A percentile compares a stretch with the other conserved stretches of the same genome.
phyloP scores from a whole-genome alignment of 2,329 filamentous ascomycete species.

The Leptographium wingfieldii region DNA sequence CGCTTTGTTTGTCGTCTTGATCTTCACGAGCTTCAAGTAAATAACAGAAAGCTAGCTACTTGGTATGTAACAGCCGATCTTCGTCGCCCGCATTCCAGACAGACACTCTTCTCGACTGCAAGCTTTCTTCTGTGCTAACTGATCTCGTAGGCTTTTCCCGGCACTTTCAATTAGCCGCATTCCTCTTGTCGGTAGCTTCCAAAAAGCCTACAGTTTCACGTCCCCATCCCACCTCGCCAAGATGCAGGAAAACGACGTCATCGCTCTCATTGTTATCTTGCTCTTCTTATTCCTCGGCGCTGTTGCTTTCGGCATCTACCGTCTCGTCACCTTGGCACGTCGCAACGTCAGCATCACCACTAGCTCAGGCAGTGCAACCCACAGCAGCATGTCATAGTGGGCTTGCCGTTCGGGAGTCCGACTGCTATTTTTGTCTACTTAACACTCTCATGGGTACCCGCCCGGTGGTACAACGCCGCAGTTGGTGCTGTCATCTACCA shows the following conservation, averaged over 20 bases:
- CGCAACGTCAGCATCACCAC: constrained; percentile 26
- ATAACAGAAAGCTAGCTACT: neutral
- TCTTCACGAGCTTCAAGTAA: neutral
- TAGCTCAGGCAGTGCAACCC: constrained; percentile 9
- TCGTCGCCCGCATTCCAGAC: neutral
- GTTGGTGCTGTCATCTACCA: too few relatives aligned
- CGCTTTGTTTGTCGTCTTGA: neutral
- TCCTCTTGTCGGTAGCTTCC: neutral
- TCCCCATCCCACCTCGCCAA: constrained; percentile 10
- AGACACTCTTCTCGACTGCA: neutral
- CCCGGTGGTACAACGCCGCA: too few relatives aligned
- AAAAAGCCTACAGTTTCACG: neutral
- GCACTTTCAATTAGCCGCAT: neutral
- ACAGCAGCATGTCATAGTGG: neutral
- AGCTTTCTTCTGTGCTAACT: neutral
- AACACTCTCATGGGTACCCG: too few relatives aligned
- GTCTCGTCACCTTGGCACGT: constrained; percentile 41
- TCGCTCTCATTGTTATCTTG: constrained; percentile 56
- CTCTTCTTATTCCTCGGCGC: constrained; percentile 49
- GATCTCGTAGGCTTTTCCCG: neutral
- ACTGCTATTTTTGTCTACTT: neutral
- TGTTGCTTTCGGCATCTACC: constrained; percentile 52
- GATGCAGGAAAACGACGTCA: constrained; percentile 55
- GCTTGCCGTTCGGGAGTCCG: neutral
- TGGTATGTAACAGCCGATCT: neutral